Evolutionary conservation across 2,329 filamentous ascomycete genomes (phyloP).

Genomic region (Microascus cirrosus): DNA sequence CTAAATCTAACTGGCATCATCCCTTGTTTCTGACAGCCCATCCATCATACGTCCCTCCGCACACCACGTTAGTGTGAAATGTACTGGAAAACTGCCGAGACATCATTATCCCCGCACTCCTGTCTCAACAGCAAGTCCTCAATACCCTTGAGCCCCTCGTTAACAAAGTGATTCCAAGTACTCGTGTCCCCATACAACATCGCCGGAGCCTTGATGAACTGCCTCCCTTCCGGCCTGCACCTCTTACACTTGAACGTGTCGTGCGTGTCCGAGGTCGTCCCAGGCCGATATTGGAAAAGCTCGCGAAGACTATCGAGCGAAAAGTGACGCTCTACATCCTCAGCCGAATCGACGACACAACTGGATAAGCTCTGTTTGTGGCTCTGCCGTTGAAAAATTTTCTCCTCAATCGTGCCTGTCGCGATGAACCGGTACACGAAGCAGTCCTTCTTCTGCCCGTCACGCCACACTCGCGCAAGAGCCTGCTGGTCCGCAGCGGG

Average conservation of each 20-base stretch:
- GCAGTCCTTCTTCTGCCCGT: slow-evolving; percentile 98
- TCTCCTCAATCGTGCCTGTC: slow-evolving; percentile 95
- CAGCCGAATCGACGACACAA: slow-evolving; percentile 89
- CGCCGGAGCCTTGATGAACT: slow-evolving; percentile 81
- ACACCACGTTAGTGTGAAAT: slow-evolving; percentile 59
- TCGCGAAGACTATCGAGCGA: slow-evolving; percentile 83
- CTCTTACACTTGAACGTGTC: slow-evolving; percentile 98
- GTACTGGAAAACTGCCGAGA: slow-evolving; percentile 96
- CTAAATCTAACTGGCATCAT: neutral
- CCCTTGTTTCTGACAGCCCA: neutral
- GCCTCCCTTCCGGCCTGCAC: slow-evolving; percentile 77
- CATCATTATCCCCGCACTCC: slow-evolving; percentile 65
- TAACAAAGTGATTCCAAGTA: slow-evolving; percentile 98
- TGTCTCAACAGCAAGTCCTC: slow-evolving; percentile 87
- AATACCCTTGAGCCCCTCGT: slow-evolving; percentile 66
- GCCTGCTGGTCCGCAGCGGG: slow-evolving; percentile 96
- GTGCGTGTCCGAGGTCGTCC: slow-evolving; percentile 86
- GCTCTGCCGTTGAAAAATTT: slow-evolving; percentile 96
- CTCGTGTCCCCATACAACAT: slow-evolving; percentile 97
- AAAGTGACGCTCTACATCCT: slow-evolving; percentile 96
- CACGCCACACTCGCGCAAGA: slow-evolving; percentile 93
- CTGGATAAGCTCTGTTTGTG: slow-evolving; percentile 97
- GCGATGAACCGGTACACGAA: slow-evolving; percentile 99
- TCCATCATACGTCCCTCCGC: neutral
- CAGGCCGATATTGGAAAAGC: slow-evolving; percentile 81